Base-by-base conservation (phyloP, 2,329 filamentous ascomycete species). In the Stemphylium vesicarium region DNA sequence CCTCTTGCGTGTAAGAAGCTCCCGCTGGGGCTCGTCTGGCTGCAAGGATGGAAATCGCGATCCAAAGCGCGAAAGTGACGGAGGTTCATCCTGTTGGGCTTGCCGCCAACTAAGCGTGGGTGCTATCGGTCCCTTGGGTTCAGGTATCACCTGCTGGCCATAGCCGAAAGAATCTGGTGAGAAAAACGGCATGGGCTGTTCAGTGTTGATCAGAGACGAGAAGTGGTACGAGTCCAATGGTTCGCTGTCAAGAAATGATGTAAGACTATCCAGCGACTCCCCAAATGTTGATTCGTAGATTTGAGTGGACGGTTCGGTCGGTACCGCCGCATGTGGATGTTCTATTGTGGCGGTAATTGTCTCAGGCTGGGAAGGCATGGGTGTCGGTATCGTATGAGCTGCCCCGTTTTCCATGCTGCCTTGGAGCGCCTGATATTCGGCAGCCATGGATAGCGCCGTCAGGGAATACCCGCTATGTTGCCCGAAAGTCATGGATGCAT, bases 181-280 rank as follows among this genome's bases (percentile, higher is more conserved):
- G 54, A 77, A 77, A 64, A 77, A 76, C 1, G 75, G 76, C 55
- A 77, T 76, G 3, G 75, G 75, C 42, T 78, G 76, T 53, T 78
- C 75, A 5, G 75, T 66, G 36, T 70, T 77, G 53, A 77, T 74
- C 48, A 77, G 49, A 7, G 73, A 74, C 5, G 74, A 64, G 42
- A 77, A 77, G 48, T 77, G 75, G 52, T 77, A 77, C 4, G 74
- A 75, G 2, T 68, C 70, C 15, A 77, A 55, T 3, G 71, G 68
- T 20, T 75, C 75, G 50, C 71, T 73, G 35, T 77, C 74, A 33
- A 77, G 67, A 46, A 77, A 77, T 2, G 70, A 67, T 12, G 75
- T 68, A 2, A 78, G 66, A 50, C 68, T 75, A 40, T 77, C 72
- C 18, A 78, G 64, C 3, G 75, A 74, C 41, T 74, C 71, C 9